Base-by-base conservation (phyloP, 306 rosid species). In the Astragalus glycyphyllos region DNA sequence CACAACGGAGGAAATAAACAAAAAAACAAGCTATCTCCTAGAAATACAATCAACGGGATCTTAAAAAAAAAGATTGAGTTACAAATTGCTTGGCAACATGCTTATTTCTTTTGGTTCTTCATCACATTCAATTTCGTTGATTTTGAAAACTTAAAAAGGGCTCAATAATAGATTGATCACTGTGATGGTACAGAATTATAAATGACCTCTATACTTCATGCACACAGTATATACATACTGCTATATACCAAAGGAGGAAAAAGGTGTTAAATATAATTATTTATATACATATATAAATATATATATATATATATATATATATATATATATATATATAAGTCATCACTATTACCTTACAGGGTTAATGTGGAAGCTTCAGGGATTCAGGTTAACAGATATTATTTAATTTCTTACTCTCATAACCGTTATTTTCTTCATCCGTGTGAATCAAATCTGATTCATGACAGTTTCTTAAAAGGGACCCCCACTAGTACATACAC, bases 391-490 rank as follows among this genome's bases (percentile, higher is more conserved):
- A 32, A 60, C 58, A 53, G 42, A 34, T 20, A 40, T 61, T 61
- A 37, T 47, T 61, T 38, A 2, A 20, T 75, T 58, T 70, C 69
- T 57, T 67, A 29, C 61, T n/a, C 46, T 77, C 82, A 61, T 68
- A 37, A 68, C 80, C 76, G 68, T 82, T 82, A 74, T 62, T 56
- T 61, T 63, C 69, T 65, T 75, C 83, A 65, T 51, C 77, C 69
- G 69, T 74, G 87, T 85, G 82, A 79, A 76, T 55, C 68, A 73
- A 78, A 60, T 73, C 76, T 75, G 72, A 81, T 81, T 51, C 68
- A 69, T 72, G 80, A 83, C 73, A 81, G 80, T 79, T 71, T 73
- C 87, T 59, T 60, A 23, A 29, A 71, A 8, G 23, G 81, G 83
- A 72, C 58, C 80, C 80, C 1, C 41, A 5, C 41, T 5, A 9